Base-by-base conservation (phyloP, 176 grass and related monocot genomes). In the Elymus sibiricus region DNA sequence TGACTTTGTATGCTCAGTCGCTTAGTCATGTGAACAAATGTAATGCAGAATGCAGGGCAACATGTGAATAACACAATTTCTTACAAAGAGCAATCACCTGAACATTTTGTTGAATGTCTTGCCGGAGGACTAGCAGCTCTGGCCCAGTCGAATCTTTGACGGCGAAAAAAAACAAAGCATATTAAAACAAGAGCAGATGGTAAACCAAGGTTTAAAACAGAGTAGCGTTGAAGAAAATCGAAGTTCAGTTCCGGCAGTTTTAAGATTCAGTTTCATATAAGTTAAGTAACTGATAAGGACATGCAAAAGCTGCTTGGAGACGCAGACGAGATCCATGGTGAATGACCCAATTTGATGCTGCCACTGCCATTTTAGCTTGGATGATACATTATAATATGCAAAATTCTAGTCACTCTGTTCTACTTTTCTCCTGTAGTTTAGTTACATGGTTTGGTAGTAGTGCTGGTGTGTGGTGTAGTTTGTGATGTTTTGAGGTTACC, bases 101-200 rank as follows among this genome's bases (percentile, higher is more conserved):
- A 37, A 91, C 72, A 78, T 98, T 98, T 88, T 91, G 82, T 9
- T 92, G 66, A 77, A 98, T 84, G 37, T 92, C 95, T 49, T 95
- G 89, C 79, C 93, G 91, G 27, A 95, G 84, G 58, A 98, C 95
- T 76, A 93, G 86, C 29, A 98, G 58, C 21, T 82, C 88, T 29
- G 95, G 95, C 22, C 95, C 95, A 84, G 93, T 93, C 71, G 90
- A 89, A 85, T 95, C 95, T 98, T 66, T 53, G 70, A 89, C 31
- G 31, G 31, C 31, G 31, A 12, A 55, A 83, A 79, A 85, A 43
- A 32, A 32, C 31, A 70, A 28, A 58, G 32, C 1, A 32, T 32
- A 32, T 32, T 32, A 32, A 32, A 32, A 32, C 31, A 32, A 32
- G 31, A 32, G 31, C 31, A 32, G 31, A 32, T 61, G 37, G 19